Evolutionary conservation across 1,284 basidiomycete species (phyloP), one percentile per base, ranked within the genome.

Genomic region (Rhodotorula mucilaginosa): DNA sequence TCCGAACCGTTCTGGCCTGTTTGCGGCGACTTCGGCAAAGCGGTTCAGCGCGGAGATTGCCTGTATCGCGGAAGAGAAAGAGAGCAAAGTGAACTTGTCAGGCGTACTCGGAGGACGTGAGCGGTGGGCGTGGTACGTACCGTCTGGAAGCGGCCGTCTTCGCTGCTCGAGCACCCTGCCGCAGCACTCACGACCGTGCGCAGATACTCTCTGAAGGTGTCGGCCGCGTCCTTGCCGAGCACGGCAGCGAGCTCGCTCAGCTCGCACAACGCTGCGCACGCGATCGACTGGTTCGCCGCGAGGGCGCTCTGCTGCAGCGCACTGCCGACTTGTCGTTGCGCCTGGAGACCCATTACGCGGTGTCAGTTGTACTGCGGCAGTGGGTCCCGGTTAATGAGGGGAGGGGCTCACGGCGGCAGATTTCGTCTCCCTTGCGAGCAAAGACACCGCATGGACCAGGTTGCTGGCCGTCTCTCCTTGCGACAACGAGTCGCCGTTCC

Each of bases 341-440:
- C 61, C 61, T 68, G 61, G 39, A 44, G 39, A 10, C 2, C 39
- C 10, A 26, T 26, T 13, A 21, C 0, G 4, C 1, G 0, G 15
- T 29, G 31, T n/a, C 19, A 29, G 34, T 26, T 26, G 26, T 7
- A 10, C 6, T 10, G 8, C 8, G 39, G 34, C 23, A n/a, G 1
- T 18, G 49, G 61, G 7, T 26, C 34, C 34, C 7, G 4, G 31
- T 16, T 29, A 6, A 12, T 15, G 31, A n/a, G 44, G 15, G n/a
- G 3, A 5, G 0, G 21, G 49, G 74, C 81, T 75, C 65, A 90
- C 90, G 82, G 94, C 91, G 77, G 92, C 90, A 65, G 87, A 85
- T 61, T 87, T 84, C 75, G 93, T 92, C 81, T 93, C 91, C 16
- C 94, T 81, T 0, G 92, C 91, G 29, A 96, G 84, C 44, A 88